phyloP scores from a whole-genome alignment of 495 filamentous ascomycete species.

The Trichocladium antarcticum region DNA sequence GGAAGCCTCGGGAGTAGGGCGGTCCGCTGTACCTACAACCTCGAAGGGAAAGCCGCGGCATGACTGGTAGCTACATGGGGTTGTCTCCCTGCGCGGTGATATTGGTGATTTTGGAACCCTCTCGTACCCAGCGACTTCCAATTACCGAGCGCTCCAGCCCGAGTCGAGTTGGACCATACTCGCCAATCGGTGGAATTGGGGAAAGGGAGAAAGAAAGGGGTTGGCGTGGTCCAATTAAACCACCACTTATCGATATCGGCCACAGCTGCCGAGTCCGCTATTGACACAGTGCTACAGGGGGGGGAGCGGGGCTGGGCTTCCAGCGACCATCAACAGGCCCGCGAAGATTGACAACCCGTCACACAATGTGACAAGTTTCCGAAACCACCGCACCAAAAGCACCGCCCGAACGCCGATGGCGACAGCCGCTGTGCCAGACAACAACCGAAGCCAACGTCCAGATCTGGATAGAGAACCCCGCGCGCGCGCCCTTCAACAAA shows the following conservation, averaged over 20 bases:
- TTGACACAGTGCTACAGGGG: slow-evolving; percentile 7
- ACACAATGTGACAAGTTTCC: slow-evolving; percentile 1
- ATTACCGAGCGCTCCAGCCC: neutral
- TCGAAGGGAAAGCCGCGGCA: too few species aligned
- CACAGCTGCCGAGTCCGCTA: neutral
- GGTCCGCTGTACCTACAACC: too few species aligned
- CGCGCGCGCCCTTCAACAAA: slow-evolving; percentile 21
- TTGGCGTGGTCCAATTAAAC: slow-evolving; percentile 2
- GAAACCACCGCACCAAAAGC: slow-evolving; percentile 1
- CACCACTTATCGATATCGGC: slow-evolving; percentile 7
- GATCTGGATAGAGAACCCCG: slow-evolving; percentile 7
- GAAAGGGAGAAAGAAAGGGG: neutral
- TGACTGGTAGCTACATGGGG: too few species aligned
- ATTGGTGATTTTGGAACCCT: too few species aligned
- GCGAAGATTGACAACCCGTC: neutral
- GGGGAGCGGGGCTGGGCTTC: neutral
- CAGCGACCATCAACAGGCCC: neutral
- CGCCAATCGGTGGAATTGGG: neutral
- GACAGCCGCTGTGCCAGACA: slow-evolving; percentile 7
- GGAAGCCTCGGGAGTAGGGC: too few species aligned
- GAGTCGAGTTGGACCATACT: neutral
- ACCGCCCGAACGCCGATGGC: slow-evolving; percentile 6
- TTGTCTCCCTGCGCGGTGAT: too few species aligned
- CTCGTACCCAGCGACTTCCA: neutral
- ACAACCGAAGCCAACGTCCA: slow-evolving; percentile 3